A percentile compares a stretch with the other conserved stretches of the same genome.
phyloP scores from a whole-genome alignment of 2,329 filamentous ascomycete species.

The Epicoccum sorghinum region DNA sequence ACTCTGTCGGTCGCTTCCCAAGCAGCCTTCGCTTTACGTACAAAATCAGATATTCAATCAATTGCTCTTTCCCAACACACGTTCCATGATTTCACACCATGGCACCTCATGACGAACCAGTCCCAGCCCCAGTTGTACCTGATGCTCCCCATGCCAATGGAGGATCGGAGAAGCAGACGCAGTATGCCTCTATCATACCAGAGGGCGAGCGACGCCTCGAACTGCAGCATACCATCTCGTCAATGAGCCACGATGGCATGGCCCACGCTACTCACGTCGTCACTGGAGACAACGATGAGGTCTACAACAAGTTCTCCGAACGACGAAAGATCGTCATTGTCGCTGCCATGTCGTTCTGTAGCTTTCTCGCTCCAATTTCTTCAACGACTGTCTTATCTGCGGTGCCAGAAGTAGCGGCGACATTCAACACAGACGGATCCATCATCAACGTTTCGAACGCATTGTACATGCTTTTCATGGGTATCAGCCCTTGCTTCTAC shows the following conservation, averaged over 20 bases:
- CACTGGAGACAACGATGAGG: constrained; percentile 52
- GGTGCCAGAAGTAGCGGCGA: constrained; percentile 72
- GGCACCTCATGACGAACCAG: constrained; percentile 30
- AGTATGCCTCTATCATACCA: constrained; percentile 40
- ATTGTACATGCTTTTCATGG: constrained; percentile 77
- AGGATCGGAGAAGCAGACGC: constrained; percentile 34
- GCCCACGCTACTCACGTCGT: constrained; percentile 32
- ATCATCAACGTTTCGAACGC: constrained; percentile 78
- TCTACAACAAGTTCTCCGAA: constrained; percentile 69
- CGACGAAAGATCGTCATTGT: constrained; percentile 71
- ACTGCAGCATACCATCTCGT: constrained; percentile 42
- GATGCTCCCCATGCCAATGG: constrained; percentile 13
- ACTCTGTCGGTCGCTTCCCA: not conserved
- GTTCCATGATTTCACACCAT: constrained; percentile 39
- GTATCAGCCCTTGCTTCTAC: constrained; percentile 66
- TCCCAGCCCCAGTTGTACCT: constrained; percentile 26
- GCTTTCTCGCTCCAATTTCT: constrained; percentile 76
- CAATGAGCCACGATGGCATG: constrained; percentile 43
- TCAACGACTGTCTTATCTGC: constrained; percentile 76
- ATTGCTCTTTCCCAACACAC: constrained; percentile 1
- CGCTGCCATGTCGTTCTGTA: constrained; percentile 72
- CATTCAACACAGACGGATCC: constrained; percentile 68
- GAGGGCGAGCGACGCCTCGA: constrained; percentile 26
- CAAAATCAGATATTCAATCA: not conserved
- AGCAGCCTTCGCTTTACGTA: not conserved